These are phyloP conservation scores for Fusarium sp. DNA, from an alignment of 2,329 filamentous ascomycete species.

Conservation along the genomic window DNA sequence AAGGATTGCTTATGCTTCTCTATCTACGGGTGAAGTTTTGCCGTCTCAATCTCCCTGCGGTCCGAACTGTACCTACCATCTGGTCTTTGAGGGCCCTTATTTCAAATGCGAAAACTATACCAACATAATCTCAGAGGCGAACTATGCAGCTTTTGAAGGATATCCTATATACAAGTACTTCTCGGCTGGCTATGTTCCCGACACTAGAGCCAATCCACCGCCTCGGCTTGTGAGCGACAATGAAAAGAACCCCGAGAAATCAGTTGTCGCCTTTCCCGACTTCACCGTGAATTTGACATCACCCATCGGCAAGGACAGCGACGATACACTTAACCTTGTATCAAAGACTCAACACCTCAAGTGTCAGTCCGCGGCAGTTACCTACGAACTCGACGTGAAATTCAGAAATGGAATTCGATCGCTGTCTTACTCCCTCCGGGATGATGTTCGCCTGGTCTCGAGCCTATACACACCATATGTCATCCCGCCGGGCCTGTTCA, in stretches of 20 bases:
- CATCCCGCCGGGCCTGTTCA: not conserved
- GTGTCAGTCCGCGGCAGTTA: not conserved
- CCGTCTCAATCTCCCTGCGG: not conserved
- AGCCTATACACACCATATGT: not conserved
- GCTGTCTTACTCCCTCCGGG: not conserved
- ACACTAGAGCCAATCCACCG: not conserved
- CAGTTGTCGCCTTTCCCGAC: not conserved
- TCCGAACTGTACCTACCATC: not conserved
- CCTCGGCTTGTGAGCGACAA: not conserved
- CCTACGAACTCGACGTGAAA: not conserved
- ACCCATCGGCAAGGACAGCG: not conserved
- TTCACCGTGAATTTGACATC: not conserved
- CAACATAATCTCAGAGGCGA: not conserved
- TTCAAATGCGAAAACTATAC: not conserved
- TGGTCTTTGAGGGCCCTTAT: not conserved
- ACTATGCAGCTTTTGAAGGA: not conserved
- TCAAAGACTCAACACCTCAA: not conserved
- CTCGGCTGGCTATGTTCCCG: not conserved
- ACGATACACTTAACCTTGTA: not conserved
- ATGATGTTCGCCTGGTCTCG: not conserved
- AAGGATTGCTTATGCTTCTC: not conserved
- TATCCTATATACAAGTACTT: not conserved
- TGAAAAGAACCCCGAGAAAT: not conserved
- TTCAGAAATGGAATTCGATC: not conserved
- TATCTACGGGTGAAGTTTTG: not conserved